phyloP scores from a whole-genome alignment of 371 early-diverging fungal genomes.

The Actinomortierella ambigua region DNA sequence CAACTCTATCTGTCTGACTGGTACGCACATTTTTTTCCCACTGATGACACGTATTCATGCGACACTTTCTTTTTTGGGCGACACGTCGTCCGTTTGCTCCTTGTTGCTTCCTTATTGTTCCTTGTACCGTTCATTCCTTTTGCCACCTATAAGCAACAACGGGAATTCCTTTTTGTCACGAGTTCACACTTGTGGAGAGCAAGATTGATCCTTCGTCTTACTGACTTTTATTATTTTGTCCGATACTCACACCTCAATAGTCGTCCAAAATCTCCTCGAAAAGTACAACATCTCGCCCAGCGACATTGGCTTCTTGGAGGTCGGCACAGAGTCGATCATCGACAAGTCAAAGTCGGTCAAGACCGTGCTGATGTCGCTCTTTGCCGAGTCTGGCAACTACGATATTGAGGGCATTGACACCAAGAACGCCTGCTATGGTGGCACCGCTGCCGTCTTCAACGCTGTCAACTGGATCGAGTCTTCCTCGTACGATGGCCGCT shows the following conservation, averaged over 20 bases:
- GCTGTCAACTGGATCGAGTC: slow-evolving; percentile 96
- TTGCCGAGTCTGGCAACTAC: slow-evolving; percentile 87
- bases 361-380: slow-evolving; percentile 94
- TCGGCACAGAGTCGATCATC: slow-evolving; percentile 98
- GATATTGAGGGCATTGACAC: slow-evolving; percentile 97
- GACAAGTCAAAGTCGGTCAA: slow-evolving; percentile 98
- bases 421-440: slow-evolving; percentile 99
- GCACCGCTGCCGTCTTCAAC: slow-evolving; percentile 95
- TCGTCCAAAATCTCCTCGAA: slow-evolving; percentile 88
- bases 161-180: too few relatives aligned
- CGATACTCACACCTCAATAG: slow-evolving; percentile 50
- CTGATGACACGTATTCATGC: neutral
- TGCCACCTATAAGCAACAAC: neutral
- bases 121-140: neutral
- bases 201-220: too few relatives aligned
- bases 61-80: neutral
- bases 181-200: too few relatives aligned
- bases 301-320: slow-evolving; percentile 95
- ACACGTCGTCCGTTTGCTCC: neutral
- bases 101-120: neutral
- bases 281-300: slow-evolving; percentile 86
- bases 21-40: slow-evolving; percentile 48
- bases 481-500: slow-evolving; percentile 91
- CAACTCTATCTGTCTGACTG: slow-evolving; percentile 90
- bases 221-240: slow-evolving; percentile 8